Evolutionary conservation across 768 basidiomycete species (phyloP), one percentile per base, ranked within the genome.

Genomic region (Hydnum rufescens): DNA sequence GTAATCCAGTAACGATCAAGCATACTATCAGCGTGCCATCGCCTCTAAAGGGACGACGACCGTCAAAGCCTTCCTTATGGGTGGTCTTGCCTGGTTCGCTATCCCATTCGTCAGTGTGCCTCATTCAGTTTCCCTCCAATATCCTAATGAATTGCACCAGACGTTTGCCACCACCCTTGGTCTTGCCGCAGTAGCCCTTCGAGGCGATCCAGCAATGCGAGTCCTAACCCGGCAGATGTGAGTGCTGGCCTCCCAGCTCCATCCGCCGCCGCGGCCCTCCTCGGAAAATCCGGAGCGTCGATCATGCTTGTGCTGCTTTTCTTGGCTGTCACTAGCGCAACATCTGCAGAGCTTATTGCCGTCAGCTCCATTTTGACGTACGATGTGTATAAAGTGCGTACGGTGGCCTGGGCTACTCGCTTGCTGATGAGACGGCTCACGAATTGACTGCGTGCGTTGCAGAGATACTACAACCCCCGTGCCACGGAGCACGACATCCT

Each of bases 21-120:
- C 84, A 0, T 96, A 93, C 65, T 93, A 85, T 80, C 86, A 89
- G 61, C 74, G 87, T 8, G 89, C 89, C 1, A 88, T 95, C 60
- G 90, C 92, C 1, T 82, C 79, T 55, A 69, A 78, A 16, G 88
- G 87, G 0, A 78, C 76, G 1, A 78, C 74, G n/a, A 82, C 82
- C 8, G 88, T 92, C 54, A 90, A 89, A 64, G 90, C 84, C 0
- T 96, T 88, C 66, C 68, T 92, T 3, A 71, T 89, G 4, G 92
- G 90, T 42, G 90, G 89, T 2, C 62, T 90, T 4, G 82, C 86
- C 1, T 95, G 92, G 90, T 88, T 92, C 60, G 76, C 82, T 1
- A 87, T 90, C 54, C 87, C 87, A 0, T 86, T 90, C 63, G 62
- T 60, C 18, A 42, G 53, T 51, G 13, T 4, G 5, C 42, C 39